A percentile compares a stretch with the other conserved stretches of the same genome.
Conservation (phyloP, 352 stramenopile species). For the Pythium angustatum region DNA sequence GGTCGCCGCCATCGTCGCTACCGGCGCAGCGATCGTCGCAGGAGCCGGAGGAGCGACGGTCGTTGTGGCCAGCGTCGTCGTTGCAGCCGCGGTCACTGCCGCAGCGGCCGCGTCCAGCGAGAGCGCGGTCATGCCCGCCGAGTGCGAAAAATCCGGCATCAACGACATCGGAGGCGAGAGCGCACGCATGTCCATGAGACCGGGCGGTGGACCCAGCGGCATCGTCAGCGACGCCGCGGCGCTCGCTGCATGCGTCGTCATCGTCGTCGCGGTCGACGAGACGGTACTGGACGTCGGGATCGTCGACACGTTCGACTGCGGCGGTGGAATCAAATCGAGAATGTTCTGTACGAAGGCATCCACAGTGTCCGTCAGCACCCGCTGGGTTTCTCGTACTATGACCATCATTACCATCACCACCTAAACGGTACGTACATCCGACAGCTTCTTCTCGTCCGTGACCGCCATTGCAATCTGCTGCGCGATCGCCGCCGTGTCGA, state of each 20-base stretch:
- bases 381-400: neutral
- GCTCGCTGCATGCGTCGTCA: neutral
- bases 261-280: slow-evolving; percentile 27
- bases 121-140: slow-evolving; percentile 34
- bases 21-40: slow-evolving; percentile 4
- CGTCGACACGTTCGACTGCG: slow-evolving; percentile 25
- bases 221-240: slow-evolving; percentile 44
- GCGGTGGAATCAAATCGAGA: slow-evolving; percentile 72
- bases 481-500: slow-evolving; percentile 53
- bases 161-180: slow-evolving; percentile 73
- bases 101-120: slow-evolving; percentile 32
- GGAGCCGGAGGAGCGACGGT: slow-evolving; percentile 11
- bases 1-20: slow-evolving; percentile 5
- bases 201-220: slow-evolving; percentile 56
- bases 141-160: slow-evolving; percentile 56
- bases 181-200: slow-evolving; percentile 63
- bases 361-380: neutral
- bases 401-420: no score
- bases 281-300: neutral
- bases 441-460: slow-evolving; percentile 78
- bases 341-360: no score
- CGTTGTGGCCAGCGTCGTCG: slow-evolving; percentile 9
- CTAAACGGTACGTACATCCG: slow-evolving; percentile 42
- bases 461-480: slow-evolving; percentile 70
- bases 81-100: slow-evolving; percentile 6